These are phyloP conservation scores for Ophiostoma populinum DNA, from an alignment of 2,329 filamentous ascomycete species.

Conservation along the genomic window DNA sequence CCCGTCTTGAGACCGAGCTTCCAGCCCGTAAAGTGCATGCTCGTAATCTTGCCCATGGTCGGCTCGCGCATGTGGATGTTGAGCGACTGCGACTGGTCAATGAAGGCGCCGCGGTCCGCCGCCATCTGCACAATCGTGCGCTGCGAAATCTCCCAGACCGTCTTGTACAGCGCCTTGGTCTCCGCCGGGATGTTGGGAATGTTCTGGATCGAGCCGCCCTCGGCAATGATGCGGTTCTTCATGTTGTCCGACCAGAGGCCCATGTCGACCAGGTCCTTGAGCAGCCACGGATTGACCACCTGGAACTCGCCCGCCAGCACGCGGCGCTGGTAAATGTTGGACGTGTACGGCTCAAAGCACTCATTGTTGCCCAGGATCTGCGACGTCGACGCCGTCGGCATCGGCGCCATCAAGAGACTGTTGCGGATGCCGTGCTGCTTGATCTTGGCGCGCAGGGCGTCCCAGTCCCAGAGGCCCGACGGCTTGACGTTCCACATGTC, in stretches of 20 bases:
- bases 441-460: slow-evolving; percentile 71
- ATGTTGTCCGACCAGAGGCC: slow-evolving; percentile 98
- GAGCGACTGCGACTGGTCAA: slow-evolving; percentile 95
- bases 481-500: slow-evolving; percentile 97
- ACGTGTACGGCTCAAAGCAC: slow-evolving; percentile 99
- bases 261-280: slow-evolving; percentile 95
- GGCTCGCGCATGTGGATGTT: slow-evolving; percentile 99
- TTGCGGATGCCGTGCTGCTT: slow-evolving; percentile 89
- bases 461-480: slow-evolving; percentile 94
- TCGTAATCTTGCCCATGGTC: slow-evolving; percentile 99
- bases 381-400: slow-evolving; percentile 94
- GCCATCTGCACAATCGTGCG: slow-evolving; percentile 94
- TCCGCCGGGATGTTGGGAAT: slow-evolving; percentile 93
- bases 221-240: slow-evolving; percentile 99
- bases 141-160: slow-evolving; percentile 98
- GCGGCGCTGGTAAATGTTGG: slow-evolving; percentile 98
- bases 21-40: slow-evolving; percentile 98
- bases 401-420: slow-evolving; percentile 85
- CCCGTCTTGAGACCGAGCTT: slow-evolving; percentile 98
- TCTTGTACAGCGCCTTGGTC: slow-evolving; percentile 97
- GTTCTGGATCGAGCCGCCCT: slow-evolving; percentile 89
- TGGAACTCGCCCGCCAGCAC: slow-evolving; percentile 98
- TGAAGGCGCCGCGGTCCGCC: slow-evolving; percentile 93
- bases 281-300: slow-evolving; percentile 95
- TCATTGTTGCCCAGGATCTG: slow-evolving; percentile 99